These are phyloP conservation scores for Citrullus mucosospermus DNA, from an alignment of 306 rosid genomes.

Conservation along the genomic window DNA sequence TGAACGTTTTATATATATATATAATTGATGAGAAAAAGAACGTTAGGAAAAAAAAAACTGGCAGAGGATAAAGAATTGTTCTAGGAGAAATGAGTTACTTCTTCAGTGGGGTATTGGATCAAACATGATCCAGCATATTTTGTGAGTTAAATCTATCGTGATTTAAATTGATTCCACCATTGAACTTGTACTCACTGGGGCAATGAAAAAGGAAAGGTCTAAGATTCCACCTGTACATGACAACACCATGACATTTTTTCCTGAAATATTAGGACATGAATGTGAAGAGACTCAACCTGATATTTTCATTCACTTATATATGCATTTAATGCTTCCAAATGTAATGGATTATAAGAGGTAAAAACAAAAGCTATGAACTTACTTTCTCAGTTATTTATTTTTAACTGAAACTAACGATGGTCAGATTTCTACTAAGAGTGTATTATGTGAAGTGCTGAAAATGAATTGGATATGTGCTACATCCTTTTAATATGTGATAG, in stretches of 20 bases:
- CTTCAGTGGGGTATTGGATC: neutral
- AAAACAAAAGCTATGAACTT: neutral
- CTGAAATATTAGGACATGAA: no score
- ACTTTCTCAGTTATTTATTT: neutral
- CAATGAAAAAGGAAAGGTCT: neutral
- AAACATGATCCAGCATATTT: no score
- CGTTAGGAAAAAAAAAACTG: no score
- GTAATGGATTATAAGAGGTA: neutral
- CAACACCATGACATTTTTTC: no score
- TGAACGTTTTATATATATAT: no score
- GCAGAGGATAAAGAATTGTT: neutral
- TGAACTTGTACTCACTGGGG: neutral
- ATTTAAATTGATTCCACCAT: no score
- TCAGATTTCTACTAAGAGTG: neutral
- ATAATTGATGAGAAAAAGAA: no score
- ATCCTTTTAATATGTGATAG: neutral
- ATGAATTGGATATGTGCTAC: neutral
- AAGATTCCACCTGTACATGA: no score
- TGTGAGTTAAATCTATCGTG: no score
- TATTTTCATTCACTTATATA: no score
- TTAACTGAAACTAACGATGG: neutral
- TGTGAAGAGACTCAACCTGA: no score
- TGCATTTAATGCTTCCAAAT: neutral
- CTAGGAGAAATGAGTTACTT: neutral
- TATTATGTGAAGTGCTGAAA: neutral